Evolutionary conservation across 768 basidiomycete genomes (phyloP), one percentile per base, ranked within the genome.

Genomic region (Coprinopsis cinerea): DNA sequence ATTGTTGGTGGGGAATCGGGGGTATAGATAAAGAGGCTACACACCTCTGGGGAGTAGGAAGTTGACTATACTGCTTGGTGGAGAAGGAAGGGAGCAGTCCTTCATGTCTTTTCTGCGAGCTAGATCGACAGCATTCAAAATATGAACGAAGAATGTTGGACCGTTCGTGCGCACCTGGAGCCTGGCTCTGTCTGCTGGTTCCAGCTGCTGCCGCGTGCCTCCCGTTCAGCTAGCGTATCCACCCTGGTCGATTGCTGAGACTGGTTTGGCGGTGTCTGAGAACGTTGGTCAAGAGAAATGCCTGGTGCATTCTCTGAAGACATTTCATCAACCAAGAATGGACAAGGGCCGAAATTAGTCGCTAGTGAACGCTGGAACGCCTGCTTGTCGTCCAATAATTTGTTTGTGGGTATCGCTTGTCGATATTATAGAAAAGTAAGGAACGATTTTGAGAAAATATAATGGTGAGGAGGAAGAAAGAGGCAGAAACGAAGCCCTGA

Each of bases 11-110:
- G 17, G 22, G 23, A 18, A 26, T 5, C 23, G 24, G 41, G 30
- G 30, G 30, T 7, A 40, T 18, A 32, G n/a, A 45, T n/a, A 32
- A 7, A 11, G 11, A 43, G 24, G 15, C 15, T 6, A 34, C 60
- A 53, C 30, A 64, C 65, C 65, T 65, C 46, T 69, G 68, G 18
- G 69, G 69, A 18, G 69, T 71, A 24, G 68, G 68, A 28, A 71
- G 57, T 47, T 70, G 68, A 28, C 53, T 64, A 50, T 60, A 63
- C 30, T 57, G 61, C 28, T 57, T 61, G 14, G 60, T 43, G 15
- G 61, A 51, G 48, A 61, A 63, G 13, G 63, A 45, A 5, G 63
- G 49, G 2, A 57, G 41, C 1, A 59, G 49, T 4, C 45, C 37
- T 42, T 59, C 58, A 24, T 45, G 27, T 23, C 49, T 55, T 34